Percentiles rank a stretch among this genome's conserved stretches.
Conservation (phyloP, 352 stramenopile species). For the Phytophthora ramorum region DNA sequence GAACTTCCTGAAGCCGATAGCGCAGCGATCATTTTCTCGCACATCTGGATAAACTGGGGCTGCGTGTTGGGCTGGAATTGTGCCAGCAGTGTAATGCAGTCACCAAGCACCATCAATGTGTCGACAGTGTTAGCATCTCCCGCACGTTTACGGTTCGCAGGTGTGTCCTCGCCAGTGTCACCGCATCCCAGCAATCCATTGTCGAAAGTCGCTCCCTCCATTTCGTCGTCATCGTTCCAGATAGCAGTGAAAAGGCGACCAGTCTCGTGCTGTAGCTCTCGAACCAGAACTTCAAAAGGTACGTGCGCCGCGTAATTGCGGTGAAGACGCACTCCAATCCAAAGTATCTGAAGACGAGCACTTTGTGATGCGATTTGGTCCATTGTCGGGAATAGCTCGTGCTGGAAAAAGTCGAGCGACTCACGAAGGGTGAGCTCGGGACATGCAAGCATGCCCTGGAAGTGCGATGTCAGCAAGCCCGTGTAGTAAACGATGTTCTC, state of each 20-base stretch:
- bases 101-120: slow-evolving; percentile 43
- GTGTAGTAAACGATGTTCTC: slow-evolving; percentile 61
- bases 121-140: slow-evolving; percentile 33
- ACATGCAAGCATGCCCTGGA: slow-evolving; percentile 46
- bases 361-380: slow-evolving; percentile 53
- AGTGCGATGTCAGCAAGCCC: slow-evolving; percentile 60
- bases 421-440: slow-evolving; percentile 54
- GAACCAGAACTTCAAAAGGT: slow-evolving; percentile 45
- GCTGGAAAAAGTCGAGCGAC: slow-evolving; percentile 68
- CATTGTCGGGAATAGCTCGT: slow-evolving; percentile 57
- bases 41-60: slow-evolving; percentile 35
- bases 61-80: slow-evolving; percentile 35
- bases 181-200: slow-evolving; percentile 47
- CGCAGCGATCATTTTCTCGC: slow-evolving; percentile 36
- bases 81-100: slow-evolving; percentile 47
- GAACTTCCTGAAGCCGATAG: slow-evolving; percentile 22
- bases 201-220: slow-evolving; percentile 45
- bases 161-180: slow-evolving; percentile 20
- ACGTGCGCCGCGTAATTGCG: slow-evolving; percentile 38
- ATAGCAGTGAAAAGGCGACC: slow-evolving; percentile 28
- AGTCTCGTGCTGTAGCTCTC: slow-evolving; percentile 52
- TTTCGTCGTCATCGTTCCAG: slow-evolving; percentile 32
- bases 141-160: slow-evolving; percentile 14
- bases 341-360: slow-evolving; percentile 66
- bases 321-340: slow-evolving; percentile 58